phyloP scores from a whole-genome alignment of 345 rosid species.

The Syzygium aqueum region DNA sequence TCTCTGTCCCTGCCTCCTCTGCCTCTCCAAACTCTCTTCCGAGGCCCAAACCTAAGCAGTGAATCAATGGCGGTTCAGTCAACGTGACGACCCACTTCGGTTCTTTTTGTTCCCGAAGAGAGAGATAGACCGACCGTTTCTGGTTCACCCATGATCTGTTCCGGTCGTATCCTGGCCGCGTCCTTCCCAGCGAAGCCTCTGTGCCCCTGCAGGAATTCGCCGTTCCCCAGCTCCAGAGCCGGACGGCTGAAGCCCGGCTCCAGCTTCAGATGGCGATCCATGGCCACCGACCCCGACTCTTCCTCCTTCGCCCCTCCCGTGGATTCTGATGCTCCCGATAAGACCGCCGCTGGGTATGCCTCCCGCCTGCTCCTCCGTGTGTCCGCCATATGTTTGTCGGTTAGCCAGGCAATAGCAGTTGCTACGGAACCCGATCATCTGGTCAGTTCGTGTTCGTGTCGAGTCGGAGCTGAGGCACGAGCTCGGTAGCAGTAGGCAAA shows the following conservation, averaged over 20 bases:
- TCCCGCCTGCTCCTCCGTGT: background rate
- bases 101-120: background rate
- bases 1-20: background rate
- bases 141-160: slow-evolving; percentile 31
- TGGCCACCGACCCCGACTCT: slow-evolving; percentile 41
- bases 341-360: slow-evolving; percentile 18
- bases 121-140: background rate
- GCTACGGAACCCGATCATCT: background rate
- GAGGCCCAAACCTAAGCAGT: background rate
- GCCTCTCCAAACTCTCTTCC: background rate
- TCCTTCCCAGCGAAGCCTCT: slow-evolving; percentile 36
- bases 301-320: slow-evolving; percentile 37
- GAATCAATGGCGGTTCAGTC: background rate
- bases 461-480: background rate
- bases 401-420: background rate
- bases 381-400: background rate
- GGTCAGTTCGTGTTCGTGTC: background rate
- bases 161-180: slow-evolving; percentile 45
- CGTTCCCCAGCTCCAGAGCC: slow-evolving; percentile 5
- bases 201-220: background rate
- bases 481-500: background rate
- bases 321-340: slow-evolving; percentile 53
- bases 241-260: slow-evolving; percentile 6
- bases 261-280: slow-evolving; percentile 40
- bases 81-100: background rate